Percentiles rank a stretch among this genome's conserved stretches.
These are phyloP conservation scores for Pyronema omphalodes DNA, from an alignment of 495 filamentous ascomycete species.

Conservation along the genomic window DNA sequence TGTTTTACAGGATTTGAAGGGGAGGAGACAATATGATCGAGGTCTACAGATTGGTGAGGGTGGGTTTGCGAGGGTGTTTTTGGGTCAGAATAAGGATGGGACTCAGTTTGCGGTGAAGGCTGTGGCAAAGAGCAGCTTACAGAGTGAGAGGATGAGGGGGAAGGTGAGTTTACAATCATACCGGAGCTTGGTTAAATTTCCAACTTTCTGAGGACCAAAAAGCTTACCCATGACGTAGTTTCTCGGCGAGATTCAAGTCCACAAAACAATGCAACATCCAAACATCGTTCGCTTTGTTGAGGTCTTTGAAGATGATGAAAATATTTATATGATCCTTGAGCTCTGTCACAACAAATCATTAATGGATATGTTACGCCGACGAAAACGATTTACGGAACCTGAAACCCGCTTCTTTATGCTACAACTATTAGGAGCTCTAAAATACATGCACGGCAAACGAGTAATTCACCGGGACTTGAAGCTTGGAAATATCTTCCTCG, in stretches of 20 bases:
- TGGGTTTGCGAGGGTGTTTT: conserved; percentile 83
- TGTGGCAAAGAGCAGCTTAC: conserved; percentile 52
- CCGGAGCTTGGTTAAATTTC: neutral
- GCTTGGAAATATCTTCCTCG: conserved; percentile 94
- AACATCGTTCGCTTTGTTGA: conserved; percentile 90
- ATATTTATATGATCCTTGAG: conserved; percentile 87
- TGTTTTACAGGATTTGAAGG: conserved; percentile 42
- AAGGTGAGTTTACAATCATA: conserved; percentile 43
- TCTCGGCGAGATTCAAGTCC: conserved; percentile 91
- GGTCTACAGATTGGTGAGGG: conserved; percentile 80
- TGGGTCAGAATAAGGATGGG: conserved; percentile 38
- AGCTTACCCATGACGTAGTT: conserved; percentile 38
- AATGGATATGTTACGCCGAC: conserved; percentile 89
- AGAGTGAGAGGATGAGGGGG: conserved; percentile 54
- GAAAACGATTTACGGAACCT: conserved; percentile 70
- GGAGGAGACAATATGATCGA: conserved; percentile 58
- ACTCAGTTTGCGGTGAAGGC: conserved; percentile 32
- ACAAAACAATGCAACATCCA: conserved; percentile 87
- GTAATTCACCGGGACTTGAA: conserved; percentile 96
- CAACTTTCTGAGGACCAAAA: conserved; percentile 24
- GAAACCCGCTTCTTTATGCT: conserved; percentile 84
- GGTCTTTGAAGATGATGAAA: conserved; percentile 73
- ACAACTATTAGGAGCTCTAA: conserved; percentile 87
- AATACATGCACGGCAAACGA: conserved; percentile 85
- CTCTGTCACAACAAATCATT: conserved; percentile 92